These are phyloP conservation scores for Cicer pinnatifidum DNA, from an alignment of 306 rosid genomes.

Conservation along the genomic window DNA sequence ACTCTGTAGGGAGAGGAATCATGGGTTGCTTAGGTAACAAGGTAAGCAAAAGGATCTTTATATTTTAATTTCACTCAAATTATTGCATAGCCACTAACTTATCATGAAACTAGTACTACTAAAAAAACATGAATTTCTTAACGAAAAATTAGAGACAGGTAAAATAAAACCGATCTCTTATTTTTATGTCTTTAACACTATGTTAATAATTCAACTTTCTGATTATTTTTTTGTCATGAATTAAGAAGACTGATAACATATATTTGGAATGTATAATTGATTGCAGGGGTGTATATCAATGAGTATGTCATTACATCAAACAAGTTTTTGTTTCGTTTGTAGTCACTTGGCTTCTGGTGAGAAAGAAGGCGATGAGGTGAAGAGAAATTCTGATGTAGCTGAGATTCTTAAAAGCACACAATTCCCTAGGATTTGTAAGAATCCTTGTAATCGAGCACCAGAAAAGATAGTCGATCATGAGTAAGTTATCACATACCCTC, in stretches of 20 bases:
- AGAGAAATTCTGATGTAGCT: constrained; percentile 77
- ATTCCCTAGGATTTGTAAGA: constrained; percentile 78
- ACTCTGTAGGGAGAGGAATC: constrained; percentile 86
- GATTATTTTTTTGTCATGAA: neutral
- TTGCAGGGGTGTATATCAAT: constrained; percentile 96
- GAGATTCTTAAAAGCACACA: constrained; percentile 81
- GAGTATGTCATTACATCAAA: constrained; percentile 91
- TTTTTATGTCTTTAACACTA: no score
- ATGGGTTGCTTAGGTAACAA: constrained; percentile 93
- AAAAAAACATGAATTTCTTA: neutral
- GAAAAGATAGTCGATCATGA: constrained; percentile 83
- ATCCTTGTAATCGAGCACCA: constrained; percentile 60
- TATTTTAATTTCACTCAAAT: constrained; percentile 8
- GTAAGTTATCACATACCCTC: constrained; percentile 49
- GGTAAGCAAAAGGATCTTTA: constrained; percentile 49
- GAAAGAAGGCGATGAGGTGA: constrained; percentile 91
- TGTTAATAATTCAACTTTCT: no score
- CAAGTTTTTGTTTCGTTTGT: constrained; percentile 89
- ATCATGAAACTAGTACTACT: neutral
- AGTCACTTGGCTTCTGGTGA: constrained; percentile 99
- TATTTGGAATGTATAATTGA: neutral
- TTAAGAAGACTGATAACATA: constrained; percentile 9
- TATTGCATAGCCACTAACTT: neutral
- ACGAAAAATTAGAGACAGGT: neutral
- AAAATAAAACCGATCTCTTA: neutral